Evolutionary conservation across 2,329 filamentous ascomycete genomes (phyloP), one percentile per base, ranked within the genome.

Genomic region (Ophiognomonia clavigignenti-juglandacearum): DNA sequence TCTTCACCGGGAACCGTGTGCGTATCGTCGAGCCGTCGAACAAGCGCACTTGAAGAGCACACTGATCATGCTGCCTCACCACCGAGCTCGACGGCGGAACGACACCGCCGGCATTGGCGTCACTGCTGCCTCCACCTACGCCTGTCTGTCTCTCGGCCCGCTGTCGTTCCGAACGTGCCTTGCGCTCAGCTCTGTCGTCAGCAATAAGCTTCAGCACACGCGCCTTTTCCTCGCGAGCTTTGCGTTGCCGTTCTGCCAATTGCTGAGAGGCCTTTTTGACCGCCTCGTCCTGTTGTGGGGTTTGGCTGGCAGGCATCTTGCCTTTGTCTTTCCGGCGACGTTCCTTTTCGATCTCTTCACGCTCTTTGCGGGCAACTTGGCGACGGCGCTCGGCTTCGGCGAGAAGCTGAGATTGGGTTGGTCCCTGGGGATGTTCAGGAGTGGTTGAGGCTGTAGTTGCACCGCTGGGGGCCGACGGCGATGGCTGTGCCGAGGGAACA

Each of bases 21-120:
- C 89, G 82, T 16, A 96, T 78, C 2, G 83, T 90, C 10, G 83
- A 84, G 9, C 92, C 92, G 60, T 96, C 89, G 47, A 95, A 86
- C 0, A 96, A 72, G 7, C 91, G 80, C 16, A 96, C 79, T 58
- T 93, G 88, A 1, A 96, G 69, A 16, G 84, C 78, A 53, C 80
- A 82, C 52, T 63, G 56, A 31, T 64, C 62, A 53, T 51, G 59
- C 53, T 20, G 54, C 41, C 36, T 54, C 45, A 26, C 48, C 38
- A 39, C 45, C 24, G 43, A 64, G 34, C 59, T 66, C 44, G 63
- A 60, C 2, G 65, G 59, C 10, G 64, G 53, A 3, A 61, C 53
- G 2, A 61, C 56, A 2, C 61, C 57, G 14, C 64, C 62, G 2
- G 24, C 16, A 7, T 32, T 5, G 6, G 35, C 16, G 27, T 24